Base-by-base conservation (phyloP, 495 filamentous ascomycete genomes). In the Hapsidospora chrysogenum region DNA sequence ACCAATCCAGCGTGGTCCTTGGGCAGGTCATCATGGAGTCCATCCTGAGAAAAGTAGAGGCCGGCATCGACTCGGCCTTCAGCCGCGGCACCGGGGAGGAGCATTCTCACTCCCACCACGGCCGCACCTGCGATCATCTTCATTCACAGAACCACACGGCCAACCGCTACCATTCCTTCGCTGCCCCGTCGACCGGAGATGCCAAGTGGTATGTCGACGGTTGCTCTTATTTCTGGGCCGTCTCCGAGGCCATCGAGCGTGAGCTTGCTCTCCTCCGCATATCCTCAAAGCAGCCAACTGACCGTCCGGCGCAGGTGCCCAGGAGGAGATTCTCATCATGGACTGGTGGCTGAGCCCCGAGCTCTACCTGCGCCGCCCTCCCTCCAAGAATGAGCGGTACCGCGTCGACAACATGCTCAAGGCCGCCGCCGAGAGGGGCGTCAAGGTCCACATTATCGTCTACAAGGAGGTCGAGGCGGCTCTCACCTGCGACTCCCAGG, bases 321-420 rank as follows among this genome's bases (percentile, higher is more conserved):
- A 60, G 31, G 75, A 93, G 42, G 82, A 69, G 13, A 84, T 96
- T 41, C 94, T 82, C 74, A 94, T 96, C 41, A 57, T 94, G 33
- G 87, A 96, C 52, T 93, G 84, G 85, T 93, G 85, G 85, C 56
- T 93, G 36, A 85, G 75, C 17, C 82, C 82, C 3, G 87, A 96
- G 56, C 63, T 94, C 2, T 93, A 94, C 49, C 66, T 96, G 33
- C 74, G 87, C 41, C 68, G 87, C 16, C 87, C 87, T 7, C 85
- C 87, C 4, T 70, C 78, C 9, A 67, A 71, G 45, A 80, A 89
- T 56, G 73, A 87, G 48, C 63, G 78, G 37, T 96, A 93, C 50
- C 80, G 87, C 1, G 58, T 96, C 29, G 87, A 96, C 54, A 72
- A 74, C 8, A 82, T 96, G 83, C 71, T 96, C 25, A 66, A 78